Base-by-base conservation (phyloP, 1,284 basidiomycete genomes). In the Leccinum subrobustum region DNA sequence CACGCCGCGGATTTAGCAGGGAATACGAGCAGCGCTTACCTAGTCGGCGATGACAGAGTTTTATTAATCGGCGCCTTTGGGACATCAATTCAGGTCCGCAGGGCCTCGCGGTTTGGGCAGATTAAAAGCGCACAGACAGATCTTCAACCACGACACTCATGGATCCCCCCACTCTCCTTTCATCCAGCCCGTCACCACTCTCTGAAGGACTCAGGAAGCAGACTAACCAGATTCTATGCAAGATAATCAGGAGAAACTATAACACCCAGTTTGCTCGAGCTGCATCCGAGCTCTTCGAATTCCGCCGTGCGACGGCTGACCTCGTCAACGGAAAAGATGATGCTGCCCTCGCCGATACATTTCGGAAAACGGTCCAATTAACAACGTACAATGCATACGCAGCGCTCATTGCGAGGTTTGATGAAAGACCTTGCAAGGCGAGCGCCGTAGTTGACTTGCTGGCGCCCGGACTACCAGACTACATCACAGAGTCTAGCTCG, bases 301-400 rank as follows among this genome's bases (percentile, higher is more conserved):
- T 65, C 35, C 64, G 57, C 12, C 31, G 42, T 37, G 52, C n/a
- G 23, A 52, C 50, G 1, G 29, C 54, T 11, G 11, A 16, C 39
- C 31, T 53, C 2, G 6, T 44, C 51, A 4, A 60, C 25, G 31
- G 35, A 6, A 48, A 35, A 16, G 50, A 59, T 6, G 31, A 58
- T 14, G 12, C 23, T 9, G 7, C 48, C 56, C 33, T 27, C 54
- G 14, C 50, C 52, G 6, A 59, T 6, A 18, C 12, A 18, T 54
- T 54, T 54, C 53, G 53, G 16, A 54, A 54, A n/a, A 42, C n/a
- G 23, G 25, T 63, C 11, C 56, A 58, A 1, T 53, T 66, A 14
- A 61, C 64, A 1, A 50, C 37, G 14, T 65, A 65, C 56, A 51
- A 57, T 11, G 27, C 64, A 11, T 65, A 66, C 42, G 20, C 56